A percentile compares a stretch with the other conserved stretches of the same genome.
Evolutionary conservation across 352 stramenopile genomes (phyloP).

Genomic region (Pythium scleroteichum): DNA sequence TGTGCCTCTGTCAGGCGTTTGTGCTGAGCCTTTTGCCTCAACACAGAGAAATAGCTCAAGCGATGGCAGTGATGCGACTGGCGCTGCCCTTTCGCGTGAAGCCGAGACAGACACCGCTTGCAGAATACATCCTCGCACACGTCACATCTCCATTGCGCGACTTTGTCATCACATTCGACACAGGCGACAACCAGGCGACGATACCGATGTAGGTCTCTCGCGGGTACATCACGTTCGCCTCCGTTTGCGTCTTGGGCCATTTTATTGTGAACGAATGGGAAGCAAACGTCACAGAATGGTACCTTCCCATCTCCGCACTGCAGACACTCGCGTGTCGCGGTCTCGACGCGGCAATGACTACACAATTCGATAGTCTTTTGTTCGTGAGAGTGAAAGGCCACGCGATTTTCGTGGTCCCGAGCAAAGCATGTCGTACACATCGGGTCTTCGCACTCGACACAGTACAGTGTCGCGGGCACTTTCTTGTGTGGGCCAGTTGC

Average conservation of each 20-base stretch:
- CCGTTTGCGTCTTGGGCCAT: not conserved
- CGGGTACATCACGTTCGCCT: not conserved
- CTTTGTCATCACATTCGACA: conserved; percentile 48
- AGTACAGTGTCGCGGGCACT: conserved; percentile 56
- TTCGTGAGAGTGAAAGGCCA: conserved; percentile 48
- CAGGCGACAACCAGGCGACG: conserved; percentile 66
- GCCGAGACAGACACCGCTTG: conserved; percentile 60
- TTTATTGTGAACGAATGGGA: conserved; percentile 47
- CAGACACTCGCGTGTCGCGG: conserved; percentile 62
- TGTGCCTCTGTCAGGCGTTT: conserved; percentile 35
- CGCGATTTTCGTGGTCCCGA: conserved; percentile 55
- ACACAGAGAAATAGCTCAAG: conserved; percentile 69
- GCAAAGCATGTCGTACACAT: conserved; percentile 68
- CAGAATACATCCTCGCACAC: conserved; percentile 66
- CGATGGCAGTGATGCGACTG: conserved; percentile 56
- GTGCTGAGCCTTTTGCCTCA: conserved; percentile 49
- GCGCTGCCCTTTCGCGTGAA: conserved; percentile 58
- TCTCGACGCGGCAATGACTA: conserved; percentile 52
- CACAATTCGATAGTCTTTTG: conserved; percentile 42
- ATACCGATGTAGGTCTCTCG: conserved; percentile 36
- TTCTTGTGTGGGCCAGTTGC: conserved; percentile 17
- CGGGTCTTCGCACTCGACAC: conserved; percentile 65
- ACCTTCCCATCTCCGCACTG: conserved; percentile 66
- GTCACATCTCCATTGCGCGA: conserved; percentile 68
- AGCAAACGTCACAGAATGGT: conserved; percentile 70